Percentiles rank a stretch among this genome's conserved stretches.
Conservation (phyloP, 1,284 basidiomycete species). For the Marasmius fiardii region DNA sequence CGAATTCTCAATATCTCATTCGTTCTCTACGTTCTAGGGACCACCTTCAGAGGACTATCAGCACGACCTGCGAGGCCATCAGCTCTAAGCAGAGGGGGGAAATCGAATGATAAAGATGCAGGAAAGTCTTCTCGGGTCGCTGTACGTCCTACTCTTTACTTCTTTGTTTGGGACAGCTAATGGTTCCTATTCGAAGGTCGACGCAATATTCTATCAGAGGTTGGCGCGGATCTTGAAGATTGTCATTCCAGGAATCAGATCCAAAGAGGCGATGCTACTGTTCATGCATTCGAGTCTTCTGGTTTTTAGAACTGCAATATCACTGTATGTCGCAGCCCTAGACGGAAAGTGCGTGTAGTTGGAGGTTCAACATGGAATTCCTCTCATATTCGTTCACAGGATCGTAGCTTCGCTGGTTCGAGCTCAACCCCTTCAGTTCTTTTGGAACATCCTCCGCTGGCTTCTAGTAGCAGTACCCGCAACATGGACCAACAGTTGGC, state of each 20-base stretch:
- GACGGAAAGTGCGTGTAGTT: constrained; percentile 76
- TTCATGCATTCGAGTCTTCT: constrained; percentile 87
- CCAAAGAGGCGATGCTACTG: constrained; percentile 85
- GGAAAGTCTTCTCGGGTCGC: constrained; percentile 59
- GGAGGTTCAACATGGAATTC: constrained; percentile 7
- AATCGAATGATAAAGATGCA: constrained; percentile 23
- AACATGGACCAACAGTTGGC: constrained; percentile 96
- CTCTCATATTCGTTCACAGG: constrained; percentile 33
- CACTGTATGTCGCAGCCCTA: constrained; percentile 92
- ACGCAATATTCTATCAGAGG: constrained; percentile 86
- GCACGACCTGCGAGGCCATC: constrained; percentile 31
- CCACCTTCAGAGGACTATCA: constrained; percentile 54
- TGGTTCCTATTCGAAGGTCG: constrained; percentile 51
- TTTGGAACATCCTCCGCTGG: constrained; percentile 88
- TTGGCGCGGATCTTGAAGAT: constrained; percentile 80
- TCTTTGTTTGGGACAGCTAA: background rate
- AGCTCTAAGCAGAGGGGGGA: constrained; percentile 28
- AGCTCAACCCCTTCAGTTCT: constrained; percentile 77
- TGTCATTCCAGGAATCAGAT: constrained; percentile 83
- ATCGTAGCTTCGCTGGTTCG: constrained; percentile 97
- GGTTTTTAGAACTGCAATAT: constrained; percentile 86
- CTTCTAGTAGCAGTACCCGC: constrained; percentile 92
- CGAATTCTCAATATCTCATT: constrained; percentile 62
- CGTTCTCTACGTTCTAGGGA: constrained; percentile 57
- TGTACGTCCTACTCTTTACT: constrained; percentile 36